Percentiles rank a stretch among this genome's conserved stretches.
These are phyloP conservation scores for Alternaria rosae DNA, from an alignment of 2,329 filamentous ascomycete species.

Conservation along the genomic window DNA sequence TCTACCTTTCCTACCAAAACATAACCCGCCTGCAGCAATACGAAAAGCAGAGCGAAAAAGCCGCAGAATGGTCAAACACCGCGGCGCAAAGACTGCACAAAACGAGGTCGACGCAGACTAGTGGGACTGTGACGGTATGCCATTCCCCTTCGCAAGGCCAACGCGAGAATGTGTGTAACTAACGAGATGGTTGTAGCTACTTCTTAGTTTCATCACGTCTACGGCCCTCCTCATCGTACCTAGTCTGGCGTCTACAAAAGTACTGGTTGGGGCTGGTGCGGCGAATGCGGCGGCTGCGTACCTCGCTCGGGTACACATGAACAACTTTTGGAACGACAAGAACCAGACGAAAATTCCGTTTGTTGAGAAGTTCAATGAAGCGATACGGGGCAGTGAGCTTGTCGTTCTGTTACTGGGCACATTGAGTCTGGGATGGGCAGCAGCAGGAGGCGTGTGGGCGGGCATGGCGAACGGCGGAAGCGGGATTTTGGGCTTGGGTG, in stretches of 20 bases:
- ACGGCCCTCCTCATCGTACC: conserved; percentile 25
- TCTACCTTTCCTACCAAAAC: conserved; percentile 45
- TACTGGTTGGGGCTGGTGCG: conserved; percentile 15
- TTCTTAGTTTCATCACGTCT: conserved; percentile 24
- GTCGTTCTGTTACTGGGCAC: conserved; percentile 34
- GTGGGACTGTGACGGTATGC: conserved; percentile 42
- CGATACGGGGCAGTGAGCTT: conserved; percentile 42
- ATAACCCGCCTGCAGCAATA: conserved; percentile 48
- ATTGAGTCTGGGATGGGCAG: conserved; percentile 29
- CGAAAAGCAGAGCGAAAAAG: conserved; percentile 45
- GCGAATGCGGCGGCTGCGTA: conserved; percentile 23
- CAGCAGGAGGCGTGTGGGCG: conserved; percentile 25
- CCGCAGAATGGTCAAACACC: conserved; percentile 46
- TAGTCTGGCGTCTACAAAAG: conserved; percentile 3
- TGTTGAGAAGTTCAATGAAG: conserved; percentile 48
- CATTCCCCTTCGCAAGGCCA: neutral
- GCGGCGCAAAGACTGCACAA: conserved; percentile 44
- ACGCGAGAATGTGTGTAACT: neutral
- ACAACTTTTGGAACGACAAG: conserved; percentile 43
- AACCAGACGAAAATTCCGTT: conserved; percentile 46
- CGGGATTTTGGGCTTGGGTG: conserved; percentile 10
- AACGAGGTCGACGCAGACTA: conserved; percentile 47
- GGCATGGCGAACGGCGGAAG: conserved; percentile 15
- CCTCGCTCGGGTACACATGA: conserved; percentile 36
- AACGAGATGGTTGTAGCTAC: neutral